Evolutionary conservation across 352 stramenopile genomes (phyloP).

Genomic region (Pythium volutum): DNA sequence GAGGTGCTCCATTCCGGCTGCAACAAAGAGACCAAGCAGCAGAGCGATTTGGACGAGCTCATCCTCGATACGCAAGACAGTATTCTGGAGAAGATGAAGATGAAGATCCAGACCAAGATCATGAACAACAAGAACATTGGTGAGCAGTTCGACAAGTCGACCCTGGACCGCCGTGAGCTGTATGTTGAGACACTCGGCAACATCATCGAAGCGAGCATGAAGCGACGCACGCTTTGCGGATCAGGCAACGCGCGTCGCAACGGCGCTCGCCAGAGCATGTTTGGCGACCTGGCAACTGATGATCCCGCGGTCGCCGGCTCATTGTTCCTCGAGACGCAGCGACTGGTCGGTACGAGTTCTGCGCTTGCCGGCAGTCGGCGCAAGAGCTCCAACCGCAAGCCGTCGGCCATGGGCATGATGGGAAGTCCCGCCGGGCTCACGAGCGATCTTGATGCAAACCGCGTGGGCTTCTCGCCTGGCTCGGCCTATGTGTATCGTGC

Average conservation of each 20-base stretch:
- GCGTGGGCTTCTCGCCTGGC: slow-evolving; percentile 24
- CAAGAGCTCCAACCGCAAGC: slow-evolving; percentile 20
- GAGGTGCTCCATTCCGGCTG: slow-evolving; percentile 65
- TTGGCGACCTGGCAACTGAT: slow-evolving; percentile 14
- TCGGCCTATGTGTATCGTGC: slow-evolving; percentile 28
- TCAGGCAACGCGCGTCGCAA: slow-evolving; percentile 5
- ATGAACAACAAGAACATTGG: slow-evolving; percentile 90
- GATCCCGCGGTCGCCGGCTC: slow-evolving; percentile 19
- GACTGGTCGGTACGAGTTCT: slow-evolving; percentile 29
- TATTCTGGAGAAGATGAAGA: slow-evolving; percentile 72
- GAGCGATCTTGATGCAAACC: slow-evolving; percentile 23
- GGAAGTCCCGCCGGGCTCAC: slow-evolving; percentile 8
- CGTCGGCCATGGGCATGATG: slow-evolving; percentile 11
- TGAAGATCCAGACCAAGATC: slow-evolving; percentile 82
- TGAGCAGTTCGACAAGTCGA: slow-evolving; percentile 83
- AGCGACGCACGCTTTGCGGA: slow-evolving; percentile 54
- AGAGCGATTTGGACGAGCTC: slow-evolving; percentile 31
- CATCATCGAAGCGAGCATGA: slow-evolving; percentile 71
- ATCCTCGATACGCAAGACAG: slow-evolving; percentile 62
- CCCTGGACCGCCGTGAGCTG: slow-evolving; percentile 69
- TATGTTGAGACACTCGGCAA: slow-evolving; percentile 81
- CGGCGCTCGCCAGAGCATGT: slow-evolving; percentile 21
- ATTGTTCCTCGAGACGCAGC: slow-evolving; percentile 52
- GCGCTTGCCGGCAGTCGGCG: slow-evolving; percentile 17
- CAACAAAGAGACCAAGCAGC: slow-evolving; percentile 50